Percentiles rank a stretch among this genome's conserved stretches.
Conservation (phyloP, 306 rosid genomes). For the Macrotyloma uniflorum region DNA sequence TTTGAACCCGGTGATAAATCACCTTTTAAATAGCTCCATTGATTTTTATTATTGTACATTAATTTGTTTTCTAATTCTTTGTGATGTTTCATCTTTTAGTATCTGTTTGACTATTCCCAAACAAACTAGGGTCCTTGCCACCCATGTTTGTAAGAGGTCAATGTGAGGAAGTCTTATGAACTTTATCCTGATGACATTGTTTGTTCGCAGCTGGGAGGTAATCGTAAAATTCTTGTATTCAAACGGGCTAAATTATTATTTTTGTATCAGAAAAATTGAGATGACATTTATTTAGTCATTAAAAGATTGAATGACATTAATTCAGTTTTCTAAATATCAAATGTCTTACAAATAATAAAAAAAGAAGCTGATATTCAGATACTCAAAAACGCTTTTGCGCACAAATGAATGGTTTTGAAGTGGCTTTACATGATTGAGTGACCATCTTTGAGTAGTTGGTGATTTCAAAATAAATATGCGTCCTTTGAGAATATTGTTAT, state of each 20-base stretch:
- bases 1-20: conserved; percentile 32
- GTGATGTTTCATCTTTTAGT: conserved; percentile 15
- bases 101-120: not conserved
- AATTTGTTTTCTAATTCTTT: conserved; percentile 33
- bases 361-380: not conserved
- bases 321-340: not conserved
- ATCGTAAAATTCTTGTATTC: not conserved
- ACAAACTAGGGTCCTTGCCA: not conserved
- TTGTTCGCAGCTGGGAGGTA: not conserved
- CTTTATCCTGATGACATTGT: not conserved
- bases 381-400: too few relatives aligned
- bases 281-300: not conserved
- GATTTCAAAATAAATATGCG: not conserved
- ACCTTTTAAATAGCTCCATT: conserved; percentile 39
- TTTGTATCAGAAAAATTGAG: not conserved
- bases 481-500: not conserved
- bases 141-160: not conserved
- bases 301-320: not conserved
- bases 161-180: not conserved
- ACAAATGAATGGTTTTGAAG: not conserved
- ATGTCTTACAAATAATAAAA: not conserved
- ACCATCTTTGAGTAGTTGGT: not conserved
- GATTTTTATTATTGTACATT: conserved; percentile 41
- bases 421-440: not conserved
- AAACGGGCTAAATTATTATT: not conserved